These are phyloP conservation scores for Jackrogersella minutella DNA, from an alignment of 495 filamentous ascomycete genomes.

Conservation along the genomic window DNA sequence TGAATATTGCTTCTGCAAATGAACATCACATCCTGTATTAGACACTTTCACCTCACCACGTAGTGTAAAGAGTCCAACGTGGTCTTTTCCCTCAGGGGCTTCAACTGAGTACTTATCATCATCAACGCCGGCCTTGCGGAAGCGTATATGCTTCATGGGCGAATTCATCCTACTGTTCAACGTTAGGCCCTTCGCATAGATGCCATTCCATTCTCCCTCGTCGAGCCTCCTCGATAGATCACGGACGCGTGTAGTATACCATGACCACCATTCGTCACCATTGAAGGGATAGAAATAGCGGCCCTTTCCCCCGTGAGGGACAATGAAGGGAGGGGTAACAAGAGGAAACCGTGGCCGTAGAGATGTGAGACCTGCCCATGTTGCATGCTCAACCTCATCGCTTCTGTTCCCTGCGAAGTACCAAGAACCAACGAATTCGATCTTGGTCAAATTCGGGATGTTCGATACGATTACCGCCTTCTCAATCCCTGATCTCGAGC, in stretches of 20 bases:
- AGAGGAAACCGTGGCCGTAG: constrained; percentile 30
- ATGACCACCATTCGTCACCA: constrained; percentile 34
- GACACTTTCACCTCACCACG: constrained; percentile 17
- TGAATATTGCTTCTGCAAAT: constrained; percentile 7
- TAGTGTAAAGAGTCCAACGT: constrained; percentile 6
- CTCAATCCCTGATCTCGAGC: neutral
- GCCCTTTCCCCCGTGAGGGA: neutral
- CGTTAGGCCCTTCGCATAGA: neutral
- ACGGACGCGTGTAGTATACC: constrained; percentile 35
- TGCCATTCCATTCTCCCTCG: constrained; percentile 31
- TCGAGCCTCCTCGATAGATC: constrained; percentile 20
- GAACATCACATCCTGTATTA: constrained; percentile 6
- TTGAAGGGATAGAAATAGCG: constrained; percentile 30
- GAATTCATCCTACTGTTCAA: neutral
- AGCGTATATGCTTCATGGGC: constrained; percentile 13
- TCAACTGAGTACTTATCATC: constrained; percentile 20
- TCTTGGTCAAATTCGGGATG: constrained; percentile 22
- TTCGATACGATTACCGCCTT: neutral
- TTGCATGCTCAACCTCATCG: neutral
- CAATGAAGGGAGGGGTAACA: constrained; percentile 7
- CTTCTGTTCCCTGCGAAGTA: constrained; percentile 2
- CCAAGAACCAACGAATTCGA: constrained; percentile 27
- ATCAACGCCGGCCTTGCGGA: constrained; percentile 8
- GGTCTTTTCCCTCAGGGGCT: constrained; percentile 12
- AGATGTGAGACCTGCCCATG: neutral